phyloP scores from a whole-genome alignment of 2,329 filamentous ascomycete species.

The Stagonosporopsis cucurbitacearum region DNA sequence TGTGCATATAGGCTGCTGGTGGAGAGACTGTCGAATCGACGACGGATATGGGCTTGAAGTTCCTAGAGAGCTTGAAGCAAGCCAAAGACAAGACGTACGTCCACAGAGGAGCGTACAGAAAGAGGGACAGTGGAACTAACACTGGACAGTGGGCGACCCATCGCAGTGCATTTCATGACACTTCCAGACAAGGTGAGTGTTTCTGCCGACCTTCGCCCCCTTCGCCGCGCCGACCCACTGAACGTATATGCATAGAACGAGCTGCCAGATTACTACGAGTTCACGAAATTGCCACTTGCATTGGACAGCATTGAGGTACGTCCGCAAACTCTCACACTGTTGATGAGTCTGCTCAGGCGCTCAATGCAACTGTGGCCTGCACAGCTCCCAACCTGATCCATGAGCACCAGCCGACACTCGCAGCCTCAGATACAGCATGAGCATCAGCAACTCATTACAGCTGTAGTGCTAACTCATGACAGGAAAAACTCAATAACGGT shows the following conservation, averaged over 20 bases:
- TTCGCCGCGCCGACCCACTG: conserved; percentile 17
- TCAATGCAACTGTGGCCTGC: background rate
- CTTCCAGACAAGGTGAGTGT: conserved; percentile 64
- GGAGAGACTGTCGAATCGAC: conserved; percentile 71
- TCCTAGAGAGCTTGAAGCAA: conserved; percentile 76
- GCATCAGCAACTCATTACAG: background rate
- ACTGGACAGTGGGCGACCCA: conserved; percentile 65
- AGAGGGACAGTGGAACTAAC: conserved; percentile 28
- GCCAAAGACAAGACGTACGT: conserved; percentile 83
- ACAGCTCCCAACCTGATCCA: background rate
- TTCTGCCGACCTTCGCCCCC: conserved; percentile 11
- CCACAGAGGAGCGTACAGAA: conserved; percentile 9
- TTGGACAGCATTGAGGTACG: conserved; percentile 74
- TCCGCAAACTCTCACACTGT: background rate
- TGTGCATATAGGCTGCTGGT: conserved; percentile 34
- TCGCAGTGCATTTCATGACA: conserved; percentile 76
- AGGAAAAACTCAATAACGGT: conserved; percentile 70
- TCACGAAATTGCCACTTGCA: conserved; percentile 79
- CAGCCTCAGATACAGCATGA: background rate
- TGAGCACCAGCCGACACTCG: background rate
- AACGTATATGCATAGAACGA: conserved; percentile 52
- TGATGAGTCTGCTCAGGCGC: background rate
- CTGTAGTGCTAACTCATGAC: conserved; percentile 23
- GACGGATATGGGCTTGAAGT: conserved; percentile 72
- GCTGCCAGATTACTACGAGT: conserved; percentile 78